Evolutionary conservation across 345 rosid species (phyloP), one percentile per base, ranked within the genome.

Genomic region (Rhodomyrtus tomentosa): DNA sequence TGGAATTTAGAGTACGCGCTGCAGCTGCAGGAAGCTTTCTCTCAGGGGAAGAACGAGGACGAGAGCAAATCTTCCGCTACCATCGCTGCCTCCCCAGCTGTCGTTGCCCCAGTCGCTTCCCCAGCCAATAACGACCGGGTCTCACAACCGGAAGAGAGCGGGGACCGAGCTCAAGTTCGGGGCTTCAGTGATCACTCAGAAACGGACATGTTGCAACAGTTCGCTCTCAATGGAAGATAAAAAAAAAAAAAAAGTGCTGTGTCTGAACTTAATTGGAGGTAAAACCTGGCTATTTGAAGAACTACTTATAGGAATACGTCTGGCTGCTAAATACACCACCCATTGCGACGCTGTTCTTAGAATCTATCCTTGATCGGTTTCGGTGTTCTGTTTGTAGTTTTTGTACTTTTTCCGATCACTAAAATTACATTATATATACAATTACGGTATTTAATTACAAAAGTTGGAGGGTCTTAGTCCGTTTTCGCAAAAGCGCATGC

Each of bases 1-100:
- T 91, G 92, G 92, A 91, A 89, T 82, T 85, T 91, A 83, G 92
- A 91, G 82, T 91, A 89, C 81, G 92, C 91, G 16, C 85, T 91
- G 85, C 92, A 91, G 85, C 90, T 91, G 54, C 92, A 86, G 54
- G 88, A 86, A 85, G 59, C 88, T 38, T 86, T 83, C 83, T 55
- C 59, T 13, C 85, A 83, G 56, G 83, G 85, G 40, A 86, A 86
- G 79, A 55, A 27, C 10, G 85, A 83, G 50, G 88, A 86, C 2
- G 88, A 86, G n/a, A 53, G 50, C 51, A 82, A 73, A 80, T 85
- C 84, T 10, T 82, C 73, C 2, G 79, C 87, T 0, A 9, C 62
- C 79, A 76, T 83, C 7, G 58, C 68, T 3, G 2, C 80, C 24
- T 72, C 84, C 27, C 24, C 74, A 16, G 54, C 55, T 5, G 82